Evolutionary conservation across 371 early-diverging fungal species (phyloP).

Genomic region (Mucor ambiguus): DNA sequence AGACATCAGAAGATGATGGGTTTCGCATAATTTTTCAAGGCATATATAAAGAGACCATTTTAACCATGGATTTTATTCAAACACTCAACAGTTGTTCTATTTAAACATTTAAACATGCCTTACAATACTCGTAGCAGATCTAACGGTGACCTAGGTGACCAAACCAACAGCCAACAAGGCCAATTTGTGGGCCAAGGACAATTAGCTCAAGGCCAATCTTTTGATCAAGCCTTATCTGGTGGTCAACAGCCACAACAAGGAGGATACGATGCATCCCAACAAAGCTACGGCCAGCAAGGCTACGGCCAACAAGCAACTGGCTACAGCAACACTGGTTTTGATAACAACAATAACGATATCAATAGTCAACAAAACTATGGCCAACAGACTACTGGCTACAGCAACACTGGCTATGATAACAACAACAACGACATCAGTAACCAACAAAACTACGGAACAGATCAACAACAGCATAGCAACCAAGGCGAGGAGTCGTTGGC

Average conservation of each 20-base stretch:
- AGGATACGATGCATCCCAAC: conserved; percentile 1
- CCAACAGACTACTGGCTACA: neutral
- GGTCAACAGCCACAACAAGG: neutral
- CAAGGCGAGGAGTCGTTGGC: conserved; percentile 33
- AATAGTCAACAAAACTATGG: conserved; percentile 2
- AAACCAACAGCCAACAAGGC: neutral
- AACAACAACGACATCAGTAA: neutral
- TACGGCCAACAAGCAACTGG: conserved; percentile 2
- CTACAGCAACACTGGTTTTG: neutral
- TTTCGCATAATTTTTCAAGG: neutral
- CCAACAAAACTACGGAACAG: neutral
- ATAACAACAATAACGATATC: neutral
- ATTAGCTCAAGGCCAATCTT: neutral
- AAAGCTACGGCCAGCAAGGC: neutral
- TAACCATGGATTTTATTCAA: neutral
- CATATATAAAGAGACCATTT: neutral
- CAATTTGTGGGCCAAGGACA: neutral
- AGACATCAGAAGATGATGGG: neutral
- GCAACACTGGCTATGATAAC: neutral
- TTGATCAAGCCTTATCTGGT: conserved; percentile 1
- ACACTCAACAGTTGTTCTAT: neutral
- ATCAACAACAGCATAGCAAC: neutral
- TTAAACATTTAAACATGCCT: conserved; percentile 8
- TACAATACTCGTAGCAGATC: conserved; percentile 12
- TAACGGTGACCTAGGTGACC: neutral